Evolutionary conservation across 139 green algal genomes (phyloP).

Genomic region (Micromonas pusilla): DNA sequence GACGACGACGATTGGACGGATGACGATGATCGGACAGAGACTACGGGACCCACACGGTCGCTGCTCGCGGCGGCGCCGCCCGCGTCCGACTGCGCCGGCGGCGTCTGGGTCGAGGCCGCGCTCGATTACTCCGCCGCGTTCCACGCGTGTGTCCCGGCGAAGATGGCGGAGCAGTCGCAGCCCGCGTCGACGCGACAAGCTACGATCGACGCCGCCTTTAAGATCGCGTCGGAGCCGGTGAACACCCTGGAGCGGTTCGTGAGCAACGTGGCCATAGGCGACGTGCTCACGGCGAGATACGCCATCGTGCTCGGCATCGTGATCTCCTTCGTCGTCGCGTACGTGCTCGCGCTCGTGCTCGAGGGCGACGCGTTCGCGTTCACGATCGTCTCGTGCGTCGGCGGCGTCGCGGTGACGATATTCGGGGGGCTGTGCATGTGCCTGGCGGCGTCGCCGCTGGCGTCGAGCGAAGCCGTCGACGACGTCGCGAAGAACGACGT

Average conservation of each 20-base stretch:
- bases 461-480: too few species aligned
- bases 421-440: not conserved
- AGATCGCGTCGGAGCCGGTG: not conserved
- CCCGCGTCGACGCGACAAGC: too few species aligned
- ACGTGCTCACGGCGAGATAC: not conserved
- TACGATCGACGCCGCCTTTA: not conserved
- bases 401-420: not conserved
- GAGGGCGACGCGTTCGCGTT: not conserved
- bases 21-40: too few species aligned
- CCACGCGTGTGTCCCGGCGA: not conserved
- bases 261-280: not conserved
- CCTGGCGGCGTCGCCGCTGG: too few species aligned
- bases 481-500: too few species aligned
- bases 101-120: not conserved
- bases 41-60: too few species aligned
- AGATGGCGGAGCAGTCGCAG: not conserved
- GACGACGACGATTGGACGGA: too few species aligned
- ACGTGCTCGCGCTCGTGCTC: not conserved
- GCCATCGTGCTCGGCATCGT: not conserved
- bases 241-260: not conserved
- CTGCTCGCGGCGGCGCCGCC: too few species aligned
- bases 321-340: not conserved
- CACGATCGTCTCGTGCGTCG: not conserved
- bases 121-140: not conserved
- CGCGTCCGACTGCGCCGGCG: not conserved